phyloP scores from a whole-genome alignment of 2,329 filamentous ascomycete genomes.

The Pestalotiopsis sp. region DNA sequence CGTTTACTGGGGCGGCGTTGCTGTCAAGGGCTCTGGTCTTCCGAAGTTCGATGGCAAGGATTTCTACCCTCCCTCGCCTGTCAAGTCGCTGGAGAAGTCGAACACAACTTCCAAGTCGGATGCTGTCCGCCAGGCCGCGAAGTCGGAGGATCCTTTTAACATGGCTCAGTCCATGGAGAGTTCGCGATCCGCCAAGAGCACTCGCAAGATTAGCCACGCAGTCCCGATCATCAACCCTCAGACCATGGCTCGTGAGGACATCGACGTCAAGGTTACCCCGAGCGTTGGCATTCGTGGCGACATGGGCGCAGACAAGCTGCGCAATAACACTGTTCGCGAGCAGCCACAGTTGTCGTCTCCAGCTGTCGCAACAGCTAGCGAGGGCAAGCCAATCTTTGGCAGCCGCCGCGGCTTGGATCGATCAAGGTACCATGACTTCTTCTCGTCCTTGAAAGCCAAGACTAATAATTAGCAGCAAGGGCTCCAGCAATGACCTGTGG shows the following conservation, averaged over 20 bases:
- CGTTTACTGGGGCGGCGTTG: slow-evolving; percentile 63
- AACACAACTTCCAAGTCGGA: slow-evolving; percentile 4
- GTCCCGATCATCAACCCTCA: slow-evolving; percentile 36
- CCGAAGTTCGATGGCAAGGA: slow-evolving; percentile 69
- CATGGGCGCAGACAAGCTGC: slow-evolving; percentile 9
- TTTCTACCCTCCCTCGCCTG: slow-evolving; percentile 62
- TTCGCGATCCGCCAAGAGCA: slow-evolving; percentile 25
- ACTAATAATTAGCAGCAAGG: slow-evolving; percentile 36
- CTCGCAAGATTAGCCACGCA: slow-evolving; percentile 33
- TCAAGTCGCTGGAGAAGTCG: slow-evolving; percentile 33
- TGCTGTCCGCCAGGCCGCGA: slow-evolving; percentile 19
- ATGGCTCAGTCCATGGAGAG: slow-evolving; percentile 23
- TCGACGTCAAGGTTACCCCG: slow-evolving; percentile 14
- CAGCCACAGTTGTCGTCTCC: slow-evolving; percentile 16
- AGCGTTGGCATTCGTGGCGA: background rate
- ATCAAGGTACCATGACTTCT: slow-evolving; percentile 30
- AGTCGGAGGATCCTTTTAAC: slow-evolving; percentile 32
- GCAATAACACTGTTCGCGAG: slow-evolving; percentile 15
- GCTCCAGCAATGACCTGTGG: slow-evolving; percentile 48
- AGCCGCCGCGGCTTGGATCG: slow-evolving; percentile 28
- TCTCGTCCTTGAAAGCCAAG: too few species aligned
- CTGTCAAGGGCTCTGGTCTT: slow-evolving; percentile 53
- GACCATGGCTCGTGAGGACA: slow-evolving; percentile 18
- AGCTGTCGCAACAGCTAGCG: slow-evolving; percentile 12
- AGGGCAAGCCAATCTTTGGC: slow-evolving; percentile 21